These are phyloP conservation scores for Phytophthora foliorum DNA, from an alignment of 352 stramenopile genomes.

Conservation along the genomic window DNA sequence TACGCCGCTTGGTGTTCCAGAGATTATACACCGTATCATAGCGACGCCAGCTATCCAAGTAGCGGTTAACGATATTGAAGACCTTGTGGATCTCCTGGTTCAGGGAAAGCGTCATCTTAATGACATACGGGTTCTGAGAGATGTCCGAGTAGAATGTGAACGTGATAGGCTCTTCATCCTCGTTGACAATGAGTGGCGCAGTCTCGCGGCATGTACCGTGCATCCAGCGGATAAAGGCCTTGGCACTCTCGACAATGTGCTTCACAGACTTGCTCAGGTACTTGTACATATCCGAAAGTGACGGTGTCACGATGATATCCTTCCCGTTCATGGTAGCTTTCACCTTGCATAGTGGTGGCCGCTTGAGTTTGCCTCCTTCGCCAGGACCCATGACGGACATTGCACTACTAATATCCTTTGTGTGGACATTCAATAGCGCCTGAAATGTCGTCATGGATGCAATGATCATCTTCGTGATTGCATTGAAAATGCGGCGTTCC, in stretches of 20 bases:
- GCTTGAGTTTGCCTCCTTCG: slow-evolving; percentile 78
- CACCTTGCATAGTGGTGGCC: slow-evolving; percentile 93
- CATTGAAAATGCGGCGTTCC: slow-evolving; percentile 97
- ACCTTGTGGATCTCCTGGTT: slow-evolving; percentile 96
- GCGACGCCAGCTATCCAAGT: slow-evolving; percentile 94
- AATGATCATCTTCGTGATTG: slow-evolving; percentile 97
- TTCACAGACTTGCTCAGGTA: slow-evolving; percentile 95
- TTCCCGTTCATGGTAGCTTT: slow-evolving; percentile 96
- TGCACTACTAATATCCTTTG: slow-evolving; percentile 81
- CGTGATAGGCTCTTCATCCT: slow-evolving; percentile 95
- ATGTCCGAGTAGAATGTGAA: slow-evolving; percentile 97
- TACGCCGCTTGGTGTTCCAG: slow-evolving; percentile 94
- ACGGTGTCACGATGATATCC: slow-evolving; percentile 95
- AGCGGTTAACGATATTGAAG: slow-evolving; percentile 95
- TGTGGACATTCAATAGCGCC: slow-evolving; percentile 91
- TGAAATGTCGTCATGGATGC: slow-evolving; percentile 96
- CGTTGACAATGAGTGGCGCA: slow-evolving; percentile 86
- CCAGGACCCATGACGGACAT: slow-evolving; percentile 56
- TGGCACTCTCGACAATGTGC: slow-evolving; percentile 95
- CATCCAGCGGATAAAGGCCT: slow-evolving; percentile 96
- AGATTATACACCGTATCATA: slow-evolving; percentile 96
- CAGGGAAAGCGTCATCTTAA: slow-evolving; percentile 95
- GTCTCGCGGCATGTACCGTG: slow-evolving; percentile 95
- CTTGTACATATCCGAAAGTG: slow-evolving; percentile 96
- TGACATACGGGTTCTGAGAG: slow-evolving; percentile 95